A percentile compares a stretch with the other conserved stretches of the same genome.
Conservation (phyloP, 805 yeast species). For the Ogataea kodamae region DNA sequence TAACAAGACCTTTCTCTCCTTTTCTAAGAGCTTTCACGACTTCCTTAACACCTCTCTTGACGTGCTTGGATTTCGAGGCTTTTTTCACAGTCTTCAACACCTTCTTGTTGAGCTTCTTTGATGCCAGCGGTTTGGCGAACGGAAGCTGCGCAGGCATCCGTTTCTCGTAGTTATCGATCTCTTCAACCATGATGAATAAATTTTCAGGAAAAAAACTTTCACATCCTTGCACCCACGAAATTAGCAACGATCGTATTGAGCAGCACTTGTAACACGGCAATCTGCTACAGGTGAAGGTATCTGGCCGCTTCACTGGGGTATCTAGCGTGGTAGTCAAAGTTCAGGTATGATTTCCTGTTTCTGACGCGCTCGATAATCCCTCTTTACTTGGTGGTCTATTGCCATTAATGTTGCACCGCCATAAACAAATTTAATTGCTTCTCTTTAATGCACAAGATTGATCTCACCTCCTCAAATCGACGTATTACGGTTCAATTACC, state of each 20-base stretch:
- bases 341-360: too few relatives aligned
- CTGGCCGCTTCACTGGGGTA: too few relatives aligned
- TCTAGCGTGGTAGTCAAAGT: too few relatives aligned
- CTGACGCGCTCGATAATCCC: too few relatives aligned
- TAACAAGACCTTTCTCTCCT: slow-evolving; percentile 95
- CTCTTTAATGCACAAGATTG: not conserved
- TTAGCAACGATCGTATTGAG: too few relatives aligned
- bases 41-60: slow-evolving; percentile 97
- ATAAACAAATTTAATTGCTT: too few relatives aligned
- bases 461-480: slow-evolving; percentile 9
- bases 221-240: slow-evolving; percentile 6
- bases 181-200: slow-evolving; percentile 35
- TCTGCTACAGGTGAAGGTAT: too few relatives aligned
- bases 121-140: slow-evolving; percentile 92
- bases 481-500: slow-evolving; percentile 10
- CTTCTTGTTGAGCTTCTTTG: slow-evolving; percentile 93
- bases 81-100: slow-evolving; percentile 93
- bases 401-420: too few relatives aligned
- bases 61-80: slow-evolving; percentile 97
- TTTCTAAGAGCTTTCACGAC: slow-evolving; percentile 96
- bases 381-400: too few relatives aligned
- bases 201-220: slow-evolving; percentile 3
- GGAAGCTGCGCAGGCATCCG: slow-evolving; percentile 88
- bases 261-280: too few relatives aligned
- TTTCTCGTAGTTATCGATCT: slow-evolving; percentile 80